Conservation (phyloP, 139 green algal species). For the Yamagishiella unicocca region DNA sequence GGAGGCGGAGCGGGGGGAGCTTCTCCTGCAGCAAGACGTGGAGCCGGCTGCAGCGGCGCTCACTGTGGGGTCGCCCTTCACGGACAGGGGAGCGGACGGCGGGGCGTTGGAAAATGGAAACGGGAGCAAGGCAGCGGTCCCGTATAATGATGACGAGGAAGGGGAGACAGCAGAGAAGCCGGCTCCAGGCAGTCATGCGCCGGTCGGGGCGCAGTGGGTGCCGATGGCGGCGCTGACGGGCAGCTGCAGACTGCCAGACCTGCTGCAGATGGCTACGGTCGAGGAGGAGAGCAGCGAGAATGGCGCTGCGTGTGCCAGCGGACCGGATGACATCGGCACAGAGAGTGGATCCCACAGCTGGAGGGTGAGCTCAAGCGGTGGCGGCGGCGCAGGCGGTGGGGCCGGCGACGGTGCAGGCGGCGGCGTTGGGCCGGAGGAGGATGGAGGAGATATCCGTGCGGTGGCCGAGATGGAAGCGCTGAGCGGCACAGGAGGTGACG, state of each 20-base stretch:
- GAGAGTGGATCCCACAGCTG: no score
- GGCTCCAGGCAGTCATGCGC: background rate
- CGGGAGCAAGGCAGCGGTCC: no score
- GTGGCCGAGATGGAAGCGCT: background rate
- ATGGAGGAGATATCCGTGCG: background rate
- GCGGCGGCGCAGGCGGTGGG: background rate
- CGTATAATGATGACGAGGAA: no score
- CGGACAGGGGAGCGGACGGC: no score
- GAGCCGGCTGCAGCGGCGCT: background rate
- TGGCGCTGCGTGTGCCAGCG: no score
- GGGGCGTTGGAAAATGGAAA: no score
- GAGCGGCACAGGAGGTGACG: background rate
- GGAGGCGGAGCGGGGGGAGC: background rate
- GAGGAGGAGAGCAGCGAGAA: no score
- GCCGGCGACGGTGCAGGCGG: background rate
- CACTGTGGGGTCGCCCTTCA: no score
- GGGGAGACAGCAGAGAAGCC: no score
- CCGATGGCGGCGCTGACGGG: background rate
- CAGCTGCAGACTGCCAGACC: slow-evolving; percentile 4
- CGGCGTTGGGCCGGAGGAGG: background rate
- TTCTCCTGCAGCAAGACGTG: background rate
- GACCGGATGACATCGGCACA: no score
- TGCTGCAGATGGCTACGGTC: background rate
- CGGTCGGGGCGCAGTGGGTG: no score
- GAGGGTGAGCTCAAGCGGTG: no score